phyloP scores from a whole-genome alignment of 768 basidiomycete genomes.

The Leccinum rimulosum region DNA sequence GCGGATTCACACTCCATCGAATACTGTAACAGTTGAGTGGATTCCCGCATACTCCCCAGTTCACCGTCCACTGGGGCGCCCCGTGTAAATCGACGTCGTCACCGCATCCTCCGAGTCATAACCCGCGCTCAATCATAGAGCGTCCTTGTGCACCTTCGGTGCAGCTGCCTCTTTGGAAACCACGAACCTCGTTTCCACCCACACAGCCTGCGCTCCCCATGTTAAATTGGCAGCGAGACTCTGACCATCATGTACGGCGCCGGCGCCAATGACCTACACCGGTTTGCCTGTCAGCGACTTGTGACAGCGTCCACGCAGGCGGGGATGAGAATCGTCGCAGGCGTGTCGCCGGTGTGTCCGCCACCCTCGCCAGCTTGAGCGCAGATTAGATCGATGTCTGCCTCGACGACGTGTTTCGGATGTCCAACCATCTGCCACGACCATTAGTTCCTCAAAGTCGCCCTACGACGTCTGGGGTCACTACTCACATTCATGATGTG shows the following conservation, averaged over 20 bases:
- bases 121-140: slow-evolving; percentile 58
- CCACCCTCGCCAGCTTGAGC: slow-evolving; percentile 94
- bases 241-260: slow-evolving; percentile 90
- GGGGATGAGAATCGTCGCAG: slow-evolving; percentile 85
- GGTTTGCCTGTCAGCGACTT: slow-evolving; percentile 81
- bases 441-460: background rate
- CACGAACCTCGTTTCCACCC: slow-evolving; percentile 89
- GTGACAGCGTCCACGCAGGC: slow-evolving; percentile 65
- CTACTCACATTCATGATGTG: slow-evolving; percentile 75
- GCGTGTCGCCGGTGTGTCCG: slow-evolving; percentile 71
- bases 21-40: too few species aligned
- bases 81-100: slow-evolving; percentile 87
- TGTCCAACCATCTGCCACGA: slow-evolving; percentile 79
- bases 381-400: slow-evolving; percentile 89
- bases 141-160: slow-evolving; percentile 81
- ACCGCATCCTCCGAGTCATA: slow-evolving; percentile 65
- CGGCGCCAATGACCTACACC: slow-evolving; percentile 87
- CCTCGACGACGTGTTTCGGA: slow-evolving; percentile 83
- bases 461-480: background rate
- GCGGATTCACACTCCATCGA: too few species aligned
- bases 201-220: slow-evolving; percentile 89
- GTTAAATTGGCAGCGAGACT: slow-evolving; percentile 82
- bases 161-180: slow-evolving; percentile 79
- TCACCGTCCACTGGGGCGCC: slow-evolving; percentile 51
- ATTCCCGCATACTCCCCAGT: too few species aligned